phyloP scores from a whole-genome alignment of 371 early-diverging fungal genomes.

The Mortierella sp. region DNA sequence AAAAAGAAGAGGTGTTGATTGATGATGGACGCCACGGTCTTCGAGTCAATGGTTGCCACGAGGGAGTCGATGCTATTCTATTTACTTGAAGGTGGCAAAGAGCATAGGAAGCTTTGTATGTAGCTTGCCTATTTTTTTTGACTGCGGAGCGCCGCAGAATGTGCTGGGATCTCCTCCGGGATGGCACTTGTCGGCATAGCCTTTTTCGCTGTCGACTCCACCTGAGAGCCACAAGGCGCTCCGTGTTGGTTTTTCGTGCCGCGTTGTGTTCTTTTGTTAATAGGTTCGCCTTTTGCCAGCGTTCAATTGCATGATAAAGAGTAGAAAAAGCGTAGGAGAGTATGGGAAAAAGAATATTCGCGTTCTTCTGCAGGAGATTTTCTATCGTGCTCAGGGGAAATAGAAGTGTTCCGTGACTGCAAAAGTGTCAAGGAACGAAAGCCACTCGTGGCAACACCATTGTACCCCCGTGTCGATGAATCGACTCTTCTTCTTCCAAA shows the following conservation, averaged over 20 bases:
- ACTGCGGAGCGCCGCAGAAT: slow-evolving; percentile 2
- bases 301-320: background rate
- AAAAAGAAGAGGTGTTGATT: background rate
- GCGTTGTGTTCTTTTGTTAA: no score
- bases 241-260: background rate
- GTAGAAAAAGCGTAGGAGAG: background rate
- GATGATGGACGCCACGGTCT: background rate
- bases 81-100: background rate
- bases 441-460: background rate
- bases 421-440: background rate
- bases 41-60: slow-evolving; percentile 3
- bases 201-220: background rate
- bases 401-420: background rate
- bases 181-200: background rate
- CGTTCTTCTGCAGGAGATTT: background rate
- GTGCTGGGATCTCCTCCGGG: no score
- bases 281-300: no score
- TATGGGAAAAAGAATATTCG: background rate
- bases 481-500: background rate
- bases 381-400: background rate
- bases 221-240: background rate
- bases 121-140: background rate
- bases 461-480: slow-evolving; percentile 6
- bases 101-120: background rate
- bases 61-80: background rate